phyloP scores from a whole-genome alignment of 1,284 basidiomycete species.

The Tylopilus orsonianus region DNA sequence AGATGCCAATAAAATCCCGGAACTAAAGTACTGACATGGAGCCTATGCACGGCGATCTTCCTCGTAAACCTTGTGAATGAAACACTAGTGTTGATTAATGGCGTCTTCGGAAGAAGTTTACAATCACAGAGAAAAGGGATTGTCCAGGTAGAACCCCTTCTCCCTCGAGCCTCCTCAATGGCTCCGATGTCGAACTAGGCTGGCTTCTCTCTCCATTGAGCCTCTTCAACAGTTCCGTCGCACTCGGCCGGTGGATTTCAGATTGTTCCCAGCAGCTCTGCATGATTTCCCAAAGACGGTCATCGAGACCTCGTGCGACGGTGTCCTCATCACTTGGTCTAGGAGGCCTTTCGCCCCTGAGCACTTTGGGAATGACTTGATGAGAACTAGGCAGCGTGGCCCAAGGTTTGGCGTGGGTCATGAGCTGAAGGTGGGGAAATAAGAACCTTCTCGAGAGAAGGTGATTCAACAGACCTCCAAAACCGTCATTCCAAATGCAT shows the following conservation, averaged over 20 bases:
- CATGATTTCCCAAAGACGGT: neutral
- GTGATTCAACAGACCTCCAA: neutral
- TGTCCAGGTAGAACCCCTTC: too few species aligned
- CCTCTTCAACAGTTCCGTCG: neutral
- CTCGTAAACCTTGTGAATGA: too few species aligned
- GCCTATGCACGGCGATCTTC: too few species aligned
- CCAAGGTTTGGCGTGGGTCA: neutral
- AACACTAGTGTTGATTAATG: too few species aligned
- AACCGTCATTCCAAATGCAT: neutral
- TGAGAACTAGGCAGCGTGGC: neutral
- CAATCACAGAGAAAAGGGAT: too few species aligned
- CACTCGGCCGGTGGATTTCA: neutral
- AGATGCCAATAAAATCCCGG: too few species aligned
- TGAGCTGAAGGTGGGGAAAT: neutral
- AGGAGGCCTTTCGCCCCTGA: neutral
- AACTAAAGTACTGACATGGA: too few species aligned
- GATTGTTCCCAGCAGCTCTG: neutral
- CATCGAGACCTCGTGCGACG: neutral
- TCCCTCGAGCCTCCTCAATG: too few species aligned
- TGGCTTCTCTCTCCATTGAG: neutral
- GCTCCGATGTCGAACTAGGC: too few species aligned
- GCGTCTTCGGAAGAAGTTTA: too few species aligned
- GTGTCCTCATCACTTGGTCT: neutral
- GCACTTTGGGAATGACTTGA: neutral
- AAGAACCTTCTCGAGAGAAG: neutral